Evolutionary conservation across 2,329 filamentous ascomycete species (phyloP).

Genomic region (Dothideomycetes sp.): DNA sequence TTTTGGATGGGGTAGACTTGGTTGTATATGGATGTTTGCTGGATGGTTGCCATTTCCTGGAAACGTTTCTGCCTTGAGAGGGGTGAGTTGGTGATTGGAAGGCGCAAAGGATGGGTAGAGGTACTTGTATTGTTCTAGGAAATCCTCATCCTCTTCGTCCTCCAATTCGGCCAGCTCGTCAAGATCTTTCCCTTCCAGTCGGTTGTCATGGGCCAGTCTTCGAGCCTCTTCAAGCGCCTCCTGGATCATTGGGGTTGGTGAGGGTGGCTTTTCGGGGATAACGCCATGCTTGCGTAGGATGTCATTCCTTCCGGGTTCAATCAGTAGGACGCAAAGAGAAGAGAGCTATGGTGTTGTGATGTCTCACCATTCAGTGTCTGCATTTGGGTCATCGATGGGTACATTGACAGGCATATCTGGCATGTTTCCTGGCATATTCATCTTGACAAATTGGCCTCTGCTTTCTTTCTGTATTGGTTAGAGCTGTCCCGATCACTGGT

Average conservation of each 20-base stretch:
- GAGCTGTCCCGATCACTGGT: too few relatives aligned
- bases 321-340: neutral
- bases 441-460: neutral
- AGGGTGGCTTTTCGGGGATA: constrained; percentile 95
- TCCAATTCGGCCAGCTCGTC: constrained; percentile 90
- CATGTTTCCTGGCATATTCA: constrained; percentile 10
- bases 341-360: too few relatives aligned
- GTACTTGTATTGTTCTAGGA: constrained; percentile 72
- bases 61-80: constrained; percentile 59
- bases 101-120: constrained; percentile 16
- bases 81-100: neutral
- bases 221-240: constrained; percentile 82
- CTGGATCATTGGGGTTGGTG: constrained; percentile 90
- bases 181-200: constrained; percentile 85
- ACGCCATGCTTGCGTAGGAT: constrained; percentile 94
- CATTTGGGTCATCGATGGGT: constrained; percentile 88
- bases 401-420: constrained; percentile 55
- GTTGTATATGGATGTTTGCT: constrained; percentile 71
- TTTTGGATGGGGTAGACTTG: constrained; percentile 91
- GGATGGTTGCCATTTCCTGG: constrained; percentile 64
- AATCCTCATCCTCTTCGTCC: constrained; percentile 88
- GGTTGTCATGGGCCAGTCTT: constrained; percentile 77
- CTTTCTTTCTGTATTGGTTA: too few relatives aligned
- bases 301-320: constrained; percentile 84
- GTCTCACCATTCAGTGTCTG: constrained; percentile 93